Percentiles rank a stretch among this genome's conserved stretches.
Conservation (phyloP, 495 filamentous ascomycete genomes). For the Daldinia concentrica region DNA sequence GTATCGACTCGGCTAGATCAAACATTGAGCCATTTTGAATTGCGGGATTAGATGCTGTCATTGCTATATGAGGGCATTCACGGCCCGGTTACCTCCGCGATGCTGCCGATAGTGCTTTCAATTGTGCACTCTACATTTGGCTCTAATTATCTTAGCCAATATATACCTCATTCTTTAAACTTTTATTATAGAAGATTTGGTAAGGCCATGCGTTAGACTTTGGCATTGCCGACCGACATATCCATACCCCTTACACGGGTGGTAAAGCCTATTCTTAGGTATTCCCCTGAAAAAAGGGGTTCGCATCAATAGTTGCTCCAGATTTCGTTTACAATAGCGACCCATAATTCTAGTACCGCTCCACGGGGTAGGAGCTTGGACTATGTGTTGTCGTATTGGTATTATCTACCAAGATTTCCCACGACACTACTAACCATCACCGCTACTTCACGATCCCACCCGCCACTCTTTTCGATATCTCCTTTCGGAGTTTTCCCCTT, state of each 20-base stretch:
- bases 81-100: constrained; percentile 14
- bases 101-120: constrained; percentile 1
- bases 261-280: background rate
- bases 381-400: background rate
- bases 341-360: background rate
- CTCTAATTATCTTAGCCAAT: background rate
- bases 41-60: constrained; percentile 16
- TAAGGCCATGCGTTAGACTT: background rate
- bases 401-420: constrained; percentile 55
- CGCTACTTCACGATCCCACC: constrained; percentile 91
- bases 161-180: background rate
- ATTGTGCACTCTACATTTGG: background rate
- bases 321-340: background rate
- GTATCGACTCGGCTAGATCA: background rate
- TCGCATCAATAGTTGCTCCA: background rate
- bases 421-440: constrained; percentile 89
- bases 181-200: background rate
- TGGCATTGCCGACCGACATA: background rate
- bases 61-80: constrained; percentile 14
- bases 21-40: background rate
- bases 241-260: background rate
- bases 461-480: constrained; percentile 54
- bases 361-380: background rate
- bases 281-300: background rate
- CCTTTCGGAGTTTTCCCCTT: constrained; percentile 51